Conservation (phyloP, 1,284 basidiomycete genomes). For the Sanguinoderma infundibulare region DNA sequence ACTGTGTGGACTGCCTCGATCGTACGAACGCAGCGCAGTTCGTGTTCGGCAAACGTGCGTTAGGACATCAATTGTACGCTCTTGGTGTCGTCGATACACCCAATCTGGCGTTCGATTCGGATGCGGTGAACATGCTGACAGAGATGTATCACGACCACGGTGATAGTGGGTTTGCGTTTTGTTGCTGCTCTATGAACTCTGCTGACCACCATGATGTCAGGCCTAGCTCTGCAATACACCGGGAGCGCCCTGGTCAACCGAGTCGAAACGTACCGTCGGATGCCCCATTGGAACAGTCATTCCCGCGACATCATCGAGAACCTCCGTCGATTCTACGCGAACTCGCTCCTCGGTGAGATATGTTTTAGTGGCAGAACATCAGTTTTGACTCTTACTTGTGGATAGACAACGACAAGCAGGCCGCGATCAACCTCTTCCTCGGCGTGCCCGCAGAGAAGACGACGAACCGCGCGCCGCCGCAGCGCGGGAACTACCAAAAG, state of each 20-base stretch:
- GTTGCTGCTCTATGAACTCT: background rate
- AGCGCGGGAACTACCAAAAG: constrained; percentile 72
- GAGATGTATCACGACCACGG: constrained; percentile 99
- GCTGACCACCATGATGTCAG: constrained; percentile 43
- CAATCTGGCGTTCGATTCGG: constrained; percentile 90
- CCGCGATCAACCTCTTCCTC: constrained; percentile 96
- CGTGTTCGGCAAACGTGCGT: constrained; percentile 93
- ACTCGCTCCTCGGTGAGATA: constrained; percentile 80
- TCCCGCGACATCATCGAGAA: constrained; percentile 98
- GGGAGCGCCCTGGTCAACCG: constrained; percentile 96
- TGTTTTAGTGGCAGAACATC: background rate
- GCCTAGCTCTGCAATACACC: constrained; percentile 95
- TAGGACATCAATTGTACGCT: constrained; percentile 96
- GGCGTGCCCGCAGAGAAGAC: constrained; percentile 73
- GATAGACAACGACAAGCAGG: constrained; percentile 95
- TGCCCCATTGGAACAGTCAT: constrained; percentile 98
- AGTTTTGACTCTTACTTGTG: background rate
- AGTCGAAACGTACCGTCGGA: constrained; percentile 95
- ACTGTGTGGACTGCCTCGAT: constrained; percentile 97
- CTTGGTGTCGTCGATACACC: constrained; percentile 88
- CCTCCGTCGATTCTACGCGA: constrained; percentile 94
- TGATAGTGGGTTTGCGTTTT: constrained; percentile 64
- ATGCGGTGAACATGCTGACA: constrained; percentile 96
- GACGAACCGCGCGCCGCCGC: constrained; percentile 45
- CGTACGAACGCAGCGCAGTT: constrained; percentile 98